Base-by-base conservation (phyloP, 768 basidiomycete genomes). In the Megacollybia marginata region DNA sequence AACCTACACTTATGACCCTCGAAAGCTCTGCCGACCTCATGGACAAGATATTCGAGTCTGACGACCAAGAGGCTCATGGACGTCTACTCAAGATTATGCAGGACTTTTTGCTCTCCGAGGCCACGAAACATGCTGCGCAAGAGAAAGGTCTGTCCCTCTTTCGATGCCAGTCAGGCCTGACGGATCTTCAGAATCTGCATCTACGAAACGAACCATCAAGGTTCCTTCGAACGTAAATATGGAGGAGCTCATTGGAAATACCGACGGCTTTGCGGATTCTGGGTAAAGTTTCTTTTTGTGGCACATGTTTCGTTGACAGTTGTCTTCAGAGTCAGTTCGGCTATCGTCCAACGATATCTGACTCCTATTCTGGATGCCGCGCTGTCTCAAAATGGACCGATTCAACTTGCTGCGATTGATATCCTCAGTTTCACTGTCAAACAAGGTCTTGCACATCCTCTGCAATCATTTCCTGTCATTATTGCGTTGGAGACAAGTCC, bases 191-290 rank as follows among this genome's bases (percentile, higher is more conserved):
- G 11, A 13, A 33, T 33, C 6, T 45, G 33, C 46, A 36, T 28
- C 23, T 28, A 52, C 61, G 32, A 81, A 78, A 51, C 66, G 64
- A n/a, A 72, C 71, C 49, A 33, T 56, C n/a, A 76, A 74, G 50
- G 23, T 2, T 28, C 38, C 67, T 19, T 55, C 65, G 7, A 72
- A 79, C 19, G 82, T 97, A 47, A 82, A 94, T 58, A 93, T 99
- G 84, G 86, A 87, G 0, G 92, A 96, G 58, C 73, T 99, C 9
- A 88, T 98, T 4, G 96, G 96, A 1, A 94, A 95, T 58, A 92
- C 92, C 0, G 88, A 92, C 58, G 92, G 87, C 1, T 95, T 98
- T 62, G 92, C 95, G 0, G 96, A 98, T 57, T 97, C 95, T 6
- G 94, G 94, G 96, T 97, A 66, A 58, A 80, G 31, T 34, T 49